phyloP scores from a whole-genome alignment of 257 asterid genomes.

The Phtheirospermum japonicum region DNA sequence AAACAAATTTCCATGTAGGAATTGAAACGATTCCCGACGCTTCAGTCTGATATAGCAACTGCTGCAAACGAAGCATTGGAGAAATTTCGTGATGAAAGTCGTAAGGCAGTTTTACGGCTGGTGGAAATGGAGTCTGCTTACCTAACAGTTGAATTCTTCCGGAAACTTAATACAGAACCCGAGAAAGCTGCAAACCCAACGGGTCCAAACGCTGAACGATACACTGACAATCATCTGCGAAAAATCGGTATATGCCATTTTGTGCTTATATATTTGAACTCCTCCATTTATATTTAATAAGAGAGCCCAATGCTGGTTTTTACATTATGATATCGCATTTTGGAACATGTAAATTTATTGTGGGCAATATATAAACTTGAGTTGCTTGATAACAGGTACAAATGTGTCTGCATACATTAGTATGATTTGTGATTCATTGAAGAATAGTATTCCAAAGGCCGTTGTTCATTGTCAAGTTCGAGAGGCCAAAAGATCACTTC shows the following conservation, averaged over 20 bases:
- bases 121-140: slow-evolving; percentile 97
- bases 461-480: slow-evolving; percentile 97
- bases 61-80: slow-evolving; percentile 93
- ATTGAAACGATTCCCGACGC: slow-evolving; percentile 86
- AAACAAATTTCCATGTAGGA: slow-evolving; percentile 46
- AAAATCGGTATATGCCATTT: slow-evolving; percentile 55
- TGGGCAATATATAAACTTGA: background rate
- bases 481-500: slow-evolving; percentile 77
- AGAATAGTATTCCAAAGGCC: slow-evolving; percentile 82
- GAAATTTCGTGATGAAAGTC: slow-evolving; percentile 95
- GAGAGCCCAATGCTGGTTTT: background rate
- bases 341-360: too few species aligned
- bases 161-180: slow-evolving; percentile 82
- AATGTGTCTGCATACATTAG: slow-evolving; percentile 73
- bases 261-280: background rate
- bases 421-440: slow-evolving; percentile 89
- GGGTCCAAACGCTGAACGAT: slow-evolving; percentile 64
- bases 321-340: background rate
- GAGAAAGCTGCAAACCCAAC: slow-evolving; percentile 52
- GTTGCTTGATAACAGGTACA: slow-evolving; percentile 49
- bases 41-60: slow-evolving; percentile 88
- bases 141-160: slow-evolving; percentile 90
- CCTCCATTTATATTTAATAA: too few species aligned
- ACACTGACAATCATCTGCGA: slow-evolving; percentile 68
- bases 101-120: slow-evolving; percentile 73